These are phyloP conservation scores for Colletotrichum gloeosporioides DNA, from an alignment of 2,329 filamentous ascomycete genomes.

Conservation along the genomic window DNA sequence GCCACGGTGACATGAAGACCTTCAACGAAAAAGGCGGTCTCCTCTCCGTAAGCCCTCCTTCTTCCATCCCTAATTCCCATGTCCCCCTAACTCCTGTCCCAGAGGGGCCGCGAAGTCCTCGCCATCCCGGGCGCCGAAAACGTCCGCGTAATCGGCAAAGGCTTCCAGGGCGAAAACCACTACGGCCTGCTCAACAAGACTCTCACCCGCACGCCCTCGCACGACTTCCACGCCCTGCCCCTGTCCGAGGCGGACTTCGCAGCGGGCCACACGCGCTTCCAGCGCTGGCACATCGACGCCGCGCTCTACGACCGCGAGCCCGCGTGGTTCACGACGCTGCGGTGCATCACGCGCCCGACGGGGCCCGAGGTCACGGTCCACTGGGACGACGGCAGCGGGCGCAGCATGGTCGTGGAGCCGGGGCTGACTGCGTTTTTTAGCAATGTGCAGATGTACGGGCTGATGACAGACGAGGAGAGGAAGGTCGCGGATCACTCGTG, in stretches of 20 bases:
- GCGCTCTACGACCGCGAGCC: conserved; percentile 46
- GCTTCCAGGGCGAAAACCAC: conserved; percentile 48
- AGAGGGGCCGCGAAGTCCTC: conserved; percentile 31
- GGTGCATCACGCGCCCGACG: conserved; percentile 41
- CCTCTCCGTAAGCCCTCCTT: conserved; percentile 26
- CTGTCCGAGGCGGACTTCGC: conserved; percentile 39
- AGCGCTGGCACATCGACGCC: conserved; percentile 55
- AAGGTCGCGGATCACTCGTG: not conserved
- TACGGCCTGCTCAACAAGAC: conserved; percentile 45
- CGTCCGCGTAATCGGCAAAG: conserved; percentile 49
- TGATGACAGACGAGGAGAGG: not conserved
- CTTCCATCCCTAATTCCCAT: not conserved
- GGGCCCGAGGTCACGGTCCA: conserved; percentile 34
- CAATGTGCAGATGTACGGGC: not conserved
- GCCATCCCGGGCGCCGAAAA: conserved; percentile 48
- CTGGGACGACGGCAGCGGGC: not conserved
- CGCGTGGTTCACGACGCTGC: conserved; percentile 47
- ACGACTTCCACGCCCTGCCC: conserved; percentile 41
- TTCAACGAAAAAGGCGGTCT: conserved; percentile 46
- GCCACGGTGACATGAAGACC: conserved; percentile 44
- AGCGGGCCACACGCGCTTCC: conserved; percentile 47
- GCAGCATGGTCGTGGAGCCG: not conserved
- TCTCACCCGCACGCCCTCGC: conserved; percentile 31
- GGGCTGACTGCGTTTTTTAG: not conserved
- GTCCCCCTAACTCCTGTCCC: too few relatives aligned